A percentile compares a stretch with the other conserved stretches of the same genome.
These are phyloP conservation scores for Colletotrichum sidae DNA, from an alignment of 2,329 filamentous ascomycete species.

Conservation along the genomic window DNA sequence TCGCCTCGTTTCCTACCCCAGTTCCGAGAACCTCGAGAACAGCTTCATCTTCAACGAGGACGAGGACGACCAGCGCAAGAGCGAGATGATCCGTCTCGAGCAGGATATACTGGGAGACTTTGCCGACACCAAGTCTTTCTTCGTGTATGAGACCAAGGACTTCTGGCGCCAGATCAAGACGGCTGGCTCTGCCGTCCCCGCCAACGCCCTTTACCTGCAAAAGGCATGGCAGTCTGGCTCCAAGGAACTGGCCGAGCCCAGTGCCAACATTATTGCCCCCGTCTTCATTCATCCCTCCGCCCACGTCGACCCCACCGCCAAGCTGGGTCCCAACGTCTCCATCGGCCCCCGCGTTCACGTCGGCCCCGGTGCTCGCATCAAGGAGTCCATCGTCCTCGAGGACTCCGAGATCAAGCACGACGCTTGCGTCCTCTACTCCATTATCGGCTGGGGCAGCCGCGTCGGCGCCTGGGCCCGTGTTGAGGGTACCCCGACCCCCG, in stretches of 20 bases:
- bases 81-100: conserved; percentile 91
- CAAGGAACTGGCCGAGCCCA: conserved; percentile 83
- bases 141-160: conserved; percentile 97
- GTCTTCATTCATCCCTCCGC: conserved; percentile 97
- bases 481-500: conserved; percentile 90
- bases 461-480: conserved; percentile 98
- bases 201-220: conserved; percentile 95
- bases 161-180: conserved; percentile 99
- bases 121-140: conserved; percentile 97
- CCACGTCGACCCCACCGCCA: conserved; percentile 91
- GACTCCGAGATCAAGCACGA: conserved; percentile 97
- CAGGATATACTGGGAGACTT: conserved; percentile 97
- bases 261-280: conserved; percentile 87
- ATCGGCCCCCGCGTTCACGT: conserved; percentile 90
- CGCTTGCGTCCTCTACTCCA: conserved; percentile 93
- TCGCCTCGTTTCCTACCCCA: conserved; percentile 93
- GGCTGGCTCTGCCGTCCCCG: conserved; percentile 94
- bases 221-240: conserved; percentile 89
- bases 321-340: conserved; percentile 96
- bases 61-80: conserved; percentile 76
- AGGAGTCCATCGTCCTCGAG: conserved; percentile 96
- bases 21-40: conserved; percentile 89
- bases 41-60: conserved; percentile 59
- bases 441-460: conserved; percentile 96
- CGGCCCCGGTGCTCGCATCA: conserved; percentile 89